phyloP scores from a whole-genome alignment of 345 rosid species.

The Salix caprea region DNA sequence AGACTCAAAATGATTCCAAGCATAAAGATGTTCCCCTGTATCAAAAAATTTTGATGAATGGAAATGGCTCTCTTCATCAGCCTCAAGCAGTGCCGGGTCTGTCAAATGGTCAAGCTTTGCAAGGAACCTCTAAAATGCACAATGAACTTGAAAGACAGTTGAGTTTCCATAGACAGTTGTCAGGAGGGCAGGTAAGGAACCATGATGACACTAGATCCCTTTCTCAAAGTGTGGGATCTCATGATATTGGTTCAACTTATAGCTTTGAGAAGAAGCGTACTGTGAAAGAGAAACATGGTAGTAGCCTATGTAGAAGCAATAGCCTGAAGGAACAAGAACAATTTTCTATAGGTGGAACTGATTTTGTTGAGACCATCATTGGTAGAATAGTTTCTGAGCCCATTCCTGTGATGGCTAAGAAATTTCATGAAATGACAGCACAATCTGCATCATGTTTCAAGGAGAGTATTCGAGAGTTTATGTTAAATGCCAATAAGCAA shows the following conservation, averaged over 20 bases:
- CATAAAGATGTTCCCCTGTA: conserved; percentile 60
- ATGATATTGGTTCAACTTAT: conserved; percentile 55
- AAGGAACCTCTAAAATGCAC: conserved; percentile 48
- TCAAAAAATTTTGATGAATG: conserved; percentile 62
- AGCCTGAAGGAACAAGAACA: conserved; percentile 56
- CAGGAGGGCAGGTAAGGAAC: conserved; percentile 27
- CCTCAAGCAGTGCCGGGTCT: conserved; percentile 46
- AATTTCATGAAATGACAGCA: conserved; percentile 70
- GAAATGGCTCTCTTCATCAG: conserved; percentile 52
- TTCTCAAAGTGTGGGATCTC: conserved; percentile 60
- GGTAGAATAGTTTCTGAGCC: conserved; percentile 72
- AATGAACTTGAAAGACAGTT: conserved; percentile 65
- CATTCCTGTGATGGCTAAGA: conserved; percentile 64
- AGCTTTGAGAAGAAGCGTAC: conserved; percentile 60
- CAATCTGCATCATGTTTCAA: conserved; percentile 56
- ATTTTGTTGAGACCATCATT: conserved; percentile 61
- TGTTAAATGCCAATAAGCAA: conserved; percentile 62
- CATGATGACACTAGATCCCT: conserved; percentile 56
- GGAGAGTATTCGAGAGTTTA: conserved; percentile 67
- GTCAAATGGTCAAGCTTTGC: conserved; percentile 44
- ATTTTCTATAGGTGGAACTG: conserved; percentile 55
- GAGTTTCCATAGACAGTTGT: conserved; percentile 53
- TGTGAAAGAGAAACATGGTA: conserved; percentile 48
- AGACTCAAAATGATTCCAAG: conserved; percentile 63
- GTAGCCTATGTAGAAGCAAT: conserved; percentile 54